Percentiles rank a stretch among this genome's conserved stretches.
Conservation (phyloP, 192 early-diverging fungal species). For the Backusella tarrabulga region DNA sequence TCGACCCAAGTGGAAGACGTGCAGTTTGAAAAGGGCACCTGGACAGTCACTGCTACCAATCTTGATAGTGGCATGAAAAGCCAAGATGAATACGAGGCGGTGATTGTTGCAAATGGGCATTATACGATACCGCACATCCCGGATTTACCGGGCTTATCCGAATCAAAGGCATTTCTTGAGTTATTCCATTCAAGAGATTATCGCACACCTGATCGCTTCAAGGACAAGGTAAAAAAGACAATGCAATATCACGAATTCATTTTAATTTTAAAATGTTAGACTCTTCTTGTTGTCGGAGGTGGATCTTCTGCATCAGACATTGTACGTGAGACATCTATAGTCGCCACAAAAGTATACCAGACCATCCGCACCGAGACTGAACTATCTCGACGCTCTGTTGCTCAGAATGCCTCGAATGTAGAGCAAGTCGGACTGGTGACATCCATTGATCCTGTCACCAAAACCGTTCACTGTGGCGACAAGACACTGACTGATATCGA, state of each 20-base stretch:
- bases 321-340: conserved; percentile 39
- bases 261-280: conserved; percentile 14
- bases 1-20: conserved; percentile 35
- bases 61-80: neutral
- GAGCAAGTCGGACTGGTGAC: neutral
- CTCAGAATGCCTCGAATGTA: neutral
- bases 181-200: conserved; percentile 39
- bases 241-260: neutral
- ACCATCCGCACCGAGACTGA: conserved; percentile 31
- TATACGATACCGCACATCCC: conserved; percentile 50
- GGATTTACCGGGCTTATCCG: conserved; percentile 34
- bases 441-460: neutral
- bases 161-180: neutral
- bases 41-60: conserved; percentile 10
- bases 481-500: conserved; percentile 37
- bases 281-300: conserved; percentile 52
- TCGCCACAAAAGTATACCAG: conserved; percentile 39
- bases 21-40: conserved; percentile 22
- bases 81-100: conserved; percentile 43
- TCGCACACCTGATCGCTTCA: conserved; percentile 26
- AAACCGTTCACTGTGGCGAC: conserved; percentile 14
- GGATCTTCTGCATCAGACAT: conserved; percentile 55
- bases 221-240: conserved; percentile 29
- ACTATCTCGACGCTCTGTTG: neutral
- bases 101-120: conserved; percentile 51